A percentile compares a stretch with the other conserved stretches of the same genome.
Evolutionary conservation across 2,329 filamentous ascomycete genomes (phyloP).

Genomic region (Stachybotrys chlorohalonatus): DNA sequence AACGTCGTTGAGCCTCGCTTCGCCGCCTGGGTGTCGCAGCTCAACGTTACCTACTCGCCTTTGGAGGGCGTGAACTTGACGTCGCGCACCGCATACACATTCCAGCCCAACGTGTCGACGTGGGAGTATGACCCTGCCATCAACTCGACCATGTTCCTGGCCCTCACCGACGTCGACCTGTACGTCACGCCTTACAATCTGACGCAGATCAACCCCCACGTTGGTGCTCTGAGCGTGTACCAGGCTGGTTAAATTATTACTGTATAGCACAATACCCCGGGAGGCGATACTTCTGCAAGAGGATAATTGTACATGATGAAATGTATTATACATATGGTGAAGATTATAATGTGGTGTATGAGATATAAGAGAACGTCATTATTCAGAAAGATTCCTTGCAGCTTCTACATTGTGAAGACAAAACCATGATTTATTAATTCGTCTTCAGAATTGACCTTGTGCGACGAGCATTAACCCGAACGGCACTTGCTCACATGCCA

Average conservation of each 20-base stretch:
- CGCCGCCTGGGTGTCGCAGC: constrained; percentile 68
- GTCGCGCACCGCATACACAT: constrained; percentile 52
- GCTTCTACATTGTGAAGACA: no score
- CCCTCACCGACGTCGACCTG: constrained; percentile 59
- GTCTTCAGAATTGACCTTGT: no score
- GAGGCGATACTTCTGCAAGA: not conserved
- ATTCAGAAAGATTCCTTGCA: no score
- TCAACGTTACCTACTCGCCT: constrained; percentile 63
- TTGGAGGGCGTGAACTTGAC: constrained; percentile 39
- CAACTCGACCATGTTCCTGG: constrained; percentile 75
- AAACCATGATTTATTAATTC: no score
- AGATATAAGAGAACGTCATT: no score
- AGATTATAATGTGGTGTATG: no score
- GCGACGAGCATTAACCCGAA: no score
- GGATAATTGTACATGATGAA: not conserved
- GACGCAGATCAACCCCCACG: constrained; percentile 63
- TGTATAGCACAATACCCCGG: not conserved
- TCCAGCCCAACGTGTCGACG: constrained; percentile 62
- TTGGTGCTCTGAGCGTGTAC: constrained; percentile 66
- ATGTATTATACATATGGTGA: no score
- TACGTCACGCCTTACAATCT: constrained; percentile 71
- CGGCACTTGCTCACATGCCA: no score
- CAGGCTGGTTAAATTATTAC: constrained; percentile 55
- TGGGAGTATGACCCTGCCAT: constrained; percentile 59
- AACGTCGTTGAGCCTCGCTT: constrained; percentile 52